Evolutionary conservation across 352 stramenopile species (phyloP), one percentile per base, ranked within the genome.

Genomic region (Phytopythium mirpurense): DNA sequence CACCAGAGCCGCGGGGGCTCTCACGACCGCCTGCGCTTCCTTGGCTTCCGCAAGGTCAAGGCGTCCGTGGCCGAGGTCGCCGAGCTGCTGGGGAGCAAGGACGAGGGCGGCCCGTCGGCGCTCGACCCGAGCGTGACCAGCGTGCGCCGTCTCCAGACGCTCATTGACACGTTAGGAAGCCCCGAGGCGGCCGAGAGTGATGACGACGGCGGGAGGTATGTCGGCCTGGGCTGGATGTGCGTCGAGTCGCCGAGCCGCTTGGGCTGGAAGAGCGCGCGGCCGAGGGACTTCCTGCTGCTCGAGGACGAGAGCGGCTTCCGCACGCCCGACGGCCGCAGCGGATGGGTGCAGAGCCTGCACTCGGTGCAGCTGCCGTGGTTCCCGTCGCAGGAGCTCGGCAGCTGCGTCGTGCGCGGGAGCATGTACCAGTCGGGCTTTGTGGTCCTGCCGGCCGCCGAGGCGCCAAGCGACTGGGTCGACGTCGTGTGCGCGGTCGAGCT

Each of bases 321-420:
- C 16, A 52, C 41, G 15, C 51, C 27, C 19, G 40, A 59, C 21
- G 44, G 54, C 2, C 51, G 63, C 7, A 65, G 65, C 16, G 75
- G 75, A 9, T 86, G 70, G 72, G 67, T 79, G 16, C 70, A 77
- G 10, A 68, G 63, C 48, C 68, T 86, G 56, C 75, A 86, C 54
- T 86, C 75, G 37, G 76, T 86, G 44, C 72, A 81, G 44, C 62
- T 86, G 19, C 66, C 73, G 16, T 78, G 67, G 49, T 82, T 68
- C 50, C 70, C 72, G 27, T 44, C 68, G 34, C 57, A 83, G 18
- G 63, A 73, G 21, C 65, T 68, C 44, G 44, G 51, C 0, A 54
- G 68, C 27, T 55, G 55, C 59, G 55, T 73, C 36, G 58, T 76
- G 14, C 72, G 72, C 14, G 68, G 58, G 8, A 56, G 43, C 8